These are phyloP conservation scores for Ophiocordyceps camponoti-saundersi DNA, from an alignment of 2,329 filamentous ascomycete genomes.

Conservation along the genomic window DNA sequence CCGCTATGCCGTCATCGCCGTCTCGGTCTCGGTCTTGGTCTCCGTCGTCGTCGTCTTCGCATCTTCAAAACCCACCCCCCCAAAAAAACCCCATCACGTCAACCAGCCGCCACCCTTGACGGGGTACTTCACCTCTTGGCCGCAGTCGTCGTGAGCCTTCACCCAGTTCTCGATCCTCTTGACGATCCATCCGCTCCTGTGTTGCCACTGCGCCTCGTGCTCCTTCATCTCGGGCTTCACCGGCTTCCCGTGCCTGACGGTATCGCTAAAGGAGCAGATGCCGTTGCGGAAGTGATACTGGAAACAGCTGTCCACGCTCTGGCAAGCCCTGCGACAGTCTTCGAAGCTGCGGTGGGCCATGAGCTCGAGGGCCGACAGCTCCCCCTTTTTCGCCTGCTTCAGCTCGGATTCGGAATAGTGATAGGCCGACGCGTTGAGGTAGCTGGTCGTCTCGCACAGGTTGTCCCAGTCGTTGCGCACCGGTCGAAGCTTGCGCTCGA, in stretches of 20 bases:
- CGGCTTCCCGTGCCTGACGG: slow-evolving; percentile 22
- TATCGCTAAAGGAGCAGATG: slow-evolving; percentile 17
- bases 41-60: background rate
- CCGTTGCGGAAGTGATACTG: slow-evolving; percentile 23
- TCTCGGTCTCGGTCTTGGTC: too few species aligned
- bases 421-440: slow-evolving; percentile 16
- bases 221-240: slow-evolving; percentile 11
- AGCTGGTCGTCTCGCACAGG: slow-evolving; percentile 24
- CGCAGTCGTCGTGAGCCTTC: slow-evolving; percentile 17
- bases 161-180: slow-evolving; percentile 23
- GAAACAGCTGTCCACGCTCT: slow-evolving; percentile 18
- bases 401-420: slow-evolving; percentile 15
- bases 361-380: slow-evolving; percentile 19
- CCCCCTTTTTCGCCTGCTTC: slow-evolving; percentile 14
- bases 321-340: slow-evolving; percentile 27
- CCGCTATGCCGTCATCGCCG: too few species aligned
- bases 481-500: slow-evolving; percentile 20
- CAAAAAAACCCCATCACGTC: background rate
- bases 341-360: slow-evolving; percentile 23
- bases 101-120: background rate
- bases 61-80: too few species aligned
- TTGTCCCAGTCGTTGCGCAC: slow-evolving; percentile 36
- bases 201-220: slow-evolving; percentile 11
- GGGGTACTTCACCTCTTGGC: slow-evolving; percentile 2
- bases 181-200: slow-evolving; percentile 23